Percentiles rank a stretch among this genome's conserved stretches.
Evolutionary conservation across 371 early-diverging fungal genomes (phyloP).

Genomic region (Mortierella polycephala): DNA sequence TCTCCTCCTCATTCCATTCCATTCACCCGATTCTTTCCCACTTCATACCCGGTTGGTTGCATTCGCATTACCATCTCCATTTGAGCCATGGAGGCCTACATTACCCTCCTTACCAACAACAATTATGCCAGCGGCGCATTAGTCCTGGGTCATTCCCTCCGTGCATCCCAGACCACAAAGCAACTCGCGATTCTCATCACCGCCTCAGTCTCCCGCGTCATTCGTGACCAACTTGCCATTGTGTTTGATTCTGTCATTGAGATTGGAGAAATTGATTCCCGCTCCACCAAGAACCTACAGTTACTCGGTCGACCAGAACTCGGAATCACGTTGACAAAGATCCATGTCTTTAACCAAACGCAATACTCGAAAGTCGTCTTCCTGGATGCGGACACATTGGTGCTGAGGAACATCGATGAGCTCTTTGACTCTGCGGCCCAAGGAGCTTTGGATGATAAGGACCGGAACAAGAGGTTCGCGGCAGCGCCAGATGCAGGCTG

Average conservation of each 20-base stretch:
- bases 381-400: conserved; percentile 91
- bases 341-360: conserved; percentile 83
- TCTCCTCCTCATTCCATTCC: neutral
- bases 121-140: conserved; percentile 88
- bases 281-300: conserved; percentile 66
- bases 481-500: conserved; percentile 90
- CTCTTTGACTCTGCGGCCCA: conserved; percentile 71
- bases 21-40: neutral
- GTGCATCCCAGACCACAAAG: conserved; percentile 69
- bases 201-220: conserved; percentile 58
- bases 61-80: no score
- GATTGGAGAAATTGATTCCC: conserved; percentile 68
- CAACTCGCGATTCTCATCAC: conserved; percentile 80
- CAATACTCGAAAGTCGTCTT: conserved; percentile 79
- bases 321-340: conserved; percentile 88
- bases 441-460: conserved; percentile 62
- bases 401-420: conserved; percentile 82
- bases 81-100: conserved; percentile 64
- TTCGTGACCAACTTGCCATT: conserved; percentile 59
- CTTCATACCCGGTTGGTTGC: no score
- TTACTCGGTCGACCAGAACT: conserved; percentile 92
- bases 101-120: conserved; percentile 81
- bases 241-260: conserved; percentile 75
- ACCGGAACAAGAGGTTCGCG: conserved; percentile 63
- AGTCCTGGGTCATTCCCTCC: conserved; percentile 82